Evolutionary conservation across 306 rosid species (phyloP).

Genomic region (Elaeagnus macrophylla): DNA sequence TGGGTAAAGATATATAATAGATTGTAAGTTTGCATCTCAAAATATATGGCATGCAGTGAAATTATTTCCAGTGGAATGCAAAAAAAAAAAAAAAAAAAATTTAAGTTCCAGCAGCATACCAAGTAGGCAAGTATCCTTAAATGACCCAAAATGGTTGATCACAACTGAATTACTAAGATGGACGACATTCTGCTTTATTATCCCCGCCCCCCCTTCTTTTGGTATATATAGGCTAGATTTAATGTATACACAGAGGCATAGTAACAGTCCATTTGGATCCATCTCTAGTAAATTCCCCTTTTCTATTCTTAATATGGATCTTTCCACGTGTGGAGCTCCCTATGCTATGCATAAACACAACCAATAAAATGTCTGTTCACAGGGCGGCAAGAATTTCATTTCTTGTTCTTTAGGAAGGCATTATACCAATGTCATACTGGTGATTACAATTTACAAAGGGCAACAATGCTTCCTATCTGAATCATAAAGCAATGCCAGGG

Average conservation of each 20-base stretch:
- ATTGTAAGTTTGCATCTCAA: slow-evolving; percentile 15
- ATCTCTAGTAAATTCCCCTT: not conserved
- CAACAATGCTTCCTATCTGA: not conserved
- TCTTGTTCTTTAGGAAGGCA: not conserved
- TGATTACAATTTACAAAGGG: not conserved
- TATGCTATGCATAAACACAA: not conserved
- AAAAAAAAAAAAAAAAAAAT: too few relatives aligned
- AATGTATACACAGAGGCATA: too few relatives aligned
- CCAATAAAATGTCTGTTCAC: too few relatives aligned
- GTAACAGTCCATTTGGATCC: too few relatives aligned
- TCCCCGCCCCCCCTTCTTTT: too few relatives aligned
- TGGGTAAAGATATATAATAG: slow-evolving; percentile 24
- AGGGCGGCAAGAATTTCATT: not conserved
- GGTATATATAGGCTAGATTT: too few relatives aligned
- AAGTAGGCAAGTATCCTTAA: too few relatives aligned
- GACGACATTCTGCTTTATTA: too few relatives aligned
- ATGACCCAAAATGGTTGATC: too few relatives aligned
- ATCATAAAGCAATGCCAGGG: not conserved
- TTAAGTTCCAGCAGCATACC: too few relatives aligned
- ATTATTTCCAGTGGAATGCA: not conserved
- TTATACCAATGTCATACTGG: not conserved
- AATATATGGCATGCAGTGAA: not conserved
- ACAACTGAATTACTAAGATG: too few relatives aligned
- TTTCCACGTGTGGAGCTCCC: not conserved
- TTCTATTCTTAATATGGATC: not conserved